phyloP scores from a whole-genome alignment of 2,329 filamentous ascomycete species.

The Cladophialophora bantiana region DNA sequence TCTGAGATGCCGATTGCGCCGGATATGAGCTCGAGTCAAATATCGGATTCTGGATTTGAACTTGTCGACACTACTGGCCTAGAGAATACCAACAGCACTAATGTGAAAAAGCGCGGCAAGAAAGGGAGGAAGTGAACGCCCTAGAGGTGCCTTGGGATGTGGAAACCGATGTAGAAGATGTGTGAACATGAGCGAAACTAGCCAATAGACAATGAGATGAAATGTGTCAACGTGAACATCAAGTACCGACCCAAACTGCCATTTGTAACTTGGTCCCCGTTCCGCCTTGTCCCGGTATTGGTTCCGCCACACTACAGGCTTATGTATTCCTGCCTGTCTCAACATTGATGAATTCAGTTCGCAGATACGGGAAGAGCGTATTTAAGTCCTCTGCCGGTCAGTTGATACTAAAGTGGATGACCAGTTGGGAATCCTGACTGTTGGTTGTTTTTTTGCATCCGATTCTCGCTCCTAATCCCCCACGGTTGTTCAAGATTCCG shows the following conservation, averaged over 20 bases:
- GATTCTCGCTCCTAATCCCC: neutral
- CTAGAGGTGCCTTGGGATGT: neutral
- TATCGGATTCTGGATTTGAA: constrained; percentile 39
- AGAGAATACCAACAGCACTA: constrained; percentile 27
- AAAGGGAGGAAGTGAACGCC: constrained; percentile 37
- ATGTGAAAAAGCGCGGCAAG: constrained; percentile 38
- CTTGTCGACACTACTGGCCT: constrained; percentile 39
- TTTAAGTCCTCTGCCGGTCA: constrained; percentile 15
- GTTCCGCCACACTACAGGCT: neutral
- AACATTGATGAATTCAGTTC: neutral
- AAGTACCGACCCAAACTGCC: neutral
- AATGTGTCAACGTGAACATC: neutral
- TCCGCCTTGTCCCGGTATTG: neutral
- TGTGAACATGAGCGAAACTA: neutral
- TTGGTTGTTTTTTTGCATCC: constrained; percentile 10
- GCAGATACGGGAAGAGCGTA: neutral
- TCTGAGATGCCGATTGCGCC: constrained; percentile 23
- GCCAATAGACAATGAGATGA: neutral
- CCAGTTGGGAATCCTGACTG: constrained; percentile 18
- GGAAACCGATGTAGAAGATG: neutral
- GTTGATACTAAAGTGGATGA: constrained; percentile 14
- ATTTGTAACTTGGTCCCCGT: neutral
- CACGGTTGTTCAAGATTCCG: neutral
- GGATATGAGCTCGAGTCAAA: constrained; percentile 38
- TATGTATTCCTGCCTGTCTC: neutral